These are phyloP conservation scores for Hippophae gyantsensis DNA, from an alignment of 306 rosid genomes.

Conservation along the genomic window DNA sequence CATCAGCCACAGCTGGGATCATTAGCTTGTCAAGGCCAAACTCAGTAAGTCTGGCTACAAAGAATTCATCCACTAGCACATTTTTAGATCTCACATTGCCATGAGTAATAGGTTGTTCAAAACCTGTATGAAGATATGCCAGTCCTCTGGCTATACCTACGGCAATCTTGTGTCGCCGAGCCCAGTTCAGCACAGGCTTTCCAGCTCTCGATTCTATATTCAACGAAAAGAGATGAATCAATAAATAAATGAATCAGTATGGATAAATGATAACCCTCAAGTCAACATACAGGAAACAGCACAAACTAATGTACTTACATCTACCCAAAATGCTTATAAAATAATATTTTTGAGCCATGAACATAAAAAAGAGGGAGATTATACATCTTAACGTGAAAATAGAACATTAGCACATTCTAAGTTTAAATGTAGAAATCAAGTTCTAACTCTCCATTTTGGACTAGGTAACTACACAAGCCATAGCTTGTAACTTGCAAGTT, in stretches of 20 bases:
- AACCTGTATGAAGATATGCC: conserved; percentile 80
- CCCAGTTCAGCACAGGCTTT: conserved; percentile 90
- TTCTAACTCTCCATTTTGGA: no score
- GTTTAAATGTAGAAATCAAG: no score
- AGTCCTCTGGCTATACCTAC: conserved; percentile 84
- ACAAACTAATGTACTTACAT: not conserved
- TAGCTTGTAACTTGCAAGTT: no score
- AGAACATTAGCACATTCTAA: no score
- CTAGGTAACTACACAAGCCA: no score
- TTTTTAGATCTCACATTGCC: conserved; percentile 82
- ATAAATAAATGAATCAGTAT: conserved; percentile 8
- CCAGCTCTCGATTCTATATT: conserved; percentile 68
- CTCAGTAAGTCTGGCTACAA: conserved; percentile 65
- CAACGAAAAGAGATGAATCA: conserved; percentile 8
- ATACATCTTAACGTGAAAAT: no score
- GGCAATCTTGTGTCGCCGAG: conserved; percentile 87
- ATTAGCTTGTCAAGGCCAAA: conserved; percentile 81
- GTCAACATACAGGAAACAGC: not conserved
- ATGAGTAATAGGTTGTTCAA: conserved; percentile 78
- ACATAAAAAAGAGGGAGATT: no score
- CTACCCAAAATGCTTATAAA: no score
- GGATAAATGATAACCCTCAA: not conserved
- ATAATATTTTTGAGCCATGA: no score
- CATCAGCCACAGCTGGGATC: conserved; percentile 75
- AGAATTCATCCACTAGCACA: conserved; percentile 79